Evolutionary conservation across 164 flowering plant genomes (phyloP).

Genomic region (Magnolia sinica): DNA sequence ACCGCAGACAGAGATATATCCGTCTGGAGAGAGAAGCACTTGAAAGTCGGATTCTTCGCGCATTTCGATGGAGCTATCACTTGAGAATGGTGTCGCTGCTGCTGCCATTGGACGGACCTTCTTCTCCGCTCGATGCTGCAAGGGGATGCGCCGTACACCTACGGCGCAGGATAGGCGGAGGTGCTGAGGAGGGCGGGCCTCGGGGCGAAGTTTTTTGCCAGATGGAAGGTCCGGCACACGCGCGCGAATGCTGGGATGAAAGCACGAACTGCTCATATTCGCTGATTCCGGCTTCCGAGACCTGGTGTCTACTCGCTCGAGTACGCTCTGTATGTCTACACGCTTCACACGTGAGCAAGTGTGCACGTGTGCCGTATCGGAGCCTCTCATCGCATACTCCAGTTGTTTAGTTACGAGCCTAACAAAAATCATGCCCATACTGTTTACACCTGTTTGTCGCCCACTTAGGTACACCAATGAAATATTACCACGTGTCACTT

Average conservation of each 20-base stretch:
- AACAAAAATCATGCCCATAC: too few relatives aligned
- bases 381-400: neutral
- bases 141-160: neutral
- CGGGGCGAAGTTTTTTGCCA: neutral
- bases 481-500: too few relatives aligned
- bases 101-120: neutral
- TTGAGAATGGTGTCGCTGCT: neutral
- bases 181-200: neutral
- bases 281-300: neutral
- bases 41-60: conserved; percentile 58
- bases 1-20: conserved; percentile 72
- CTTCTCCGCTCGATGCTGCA: neutral
- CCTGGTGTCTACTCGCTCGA: neutral
- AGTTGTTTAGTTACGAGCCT: too few relatives aligned
- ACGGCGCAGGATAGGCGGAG: neutral
- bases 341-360: neutral
- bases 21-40: conserved; percentile 41
- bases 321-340: neutral
- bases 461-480: too few relatives aligned
- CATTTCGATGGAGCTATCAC: conserved; percentile 31
- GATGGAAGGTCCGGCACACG: neutral
- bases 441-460: too few relatives aligned
- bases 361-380: neutral
- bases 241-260: neutral
- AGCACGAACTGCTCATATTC: neutral